phyloP scores from a whole-genome alignment of 345 rosid genomes.

The Heritiera littoralis region DNA sequence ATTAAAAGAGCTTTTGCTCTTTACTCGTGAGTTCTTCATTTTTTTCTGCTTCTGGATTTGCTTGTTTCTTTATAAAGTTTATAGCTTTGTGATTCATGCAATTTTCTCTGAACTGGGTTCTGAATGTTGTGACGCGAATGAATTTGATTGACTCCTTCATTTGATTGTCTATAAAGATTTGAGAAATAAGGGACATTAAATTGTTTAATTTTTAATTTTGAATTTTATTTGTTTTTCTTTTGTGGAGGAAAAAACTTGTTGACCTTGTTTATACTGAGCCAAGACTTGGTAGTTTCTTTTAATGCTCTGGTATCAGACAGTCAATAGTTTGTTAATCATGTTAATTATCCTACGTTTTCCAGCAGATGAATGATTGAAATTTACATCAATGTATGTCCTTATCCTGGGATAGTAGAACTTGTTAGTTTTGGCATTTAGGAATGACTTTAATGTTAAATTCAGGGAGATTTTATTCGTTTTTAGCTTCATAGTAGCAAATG shows the following conservation, averaged over 20 bases:
- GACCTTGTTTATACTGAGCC: constrained; percentile 6
- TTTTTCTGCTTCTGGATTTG: background rate
- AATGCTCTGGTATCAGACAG: background rate
- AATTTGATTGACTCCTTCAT: background rate
- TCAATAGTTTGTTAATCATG: background rate
- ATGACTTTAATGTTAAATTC: background rate
- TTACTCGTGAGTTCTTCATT: constrained; percentile 27
- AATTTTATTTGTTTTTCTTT: background rate
- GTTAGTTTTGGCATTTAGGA: constrained; percentile 47
- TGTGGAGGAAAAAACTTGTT: background rate
- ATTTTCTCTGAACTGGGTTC: constrained; percentile 1
- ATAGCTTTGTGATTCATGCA: background rate
- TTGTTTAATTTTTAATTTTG: constrained; percentile 1
- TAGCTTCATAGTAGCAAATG: background rate
- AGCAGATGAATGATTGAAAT: background rate
- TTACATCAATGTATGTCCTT: background rate
- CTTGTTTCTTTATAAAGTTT: background rate
- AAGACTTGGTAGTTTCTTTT: background rate
- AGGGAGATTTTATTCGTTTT: constrained; percentile 8
- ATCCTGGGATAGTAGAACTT: constrained; percentile 27
- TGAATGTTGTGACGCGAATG: background rate
- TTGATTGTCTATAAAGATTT: background rate
- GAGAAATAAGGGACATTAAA: background rate
- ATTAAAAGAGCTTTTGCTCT: constrained; percentile 86
- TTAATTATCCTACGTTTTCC: background rate